Conservation (phyloP, 106 monocot genomes). For the Narthecium ossifragum region DNA sequence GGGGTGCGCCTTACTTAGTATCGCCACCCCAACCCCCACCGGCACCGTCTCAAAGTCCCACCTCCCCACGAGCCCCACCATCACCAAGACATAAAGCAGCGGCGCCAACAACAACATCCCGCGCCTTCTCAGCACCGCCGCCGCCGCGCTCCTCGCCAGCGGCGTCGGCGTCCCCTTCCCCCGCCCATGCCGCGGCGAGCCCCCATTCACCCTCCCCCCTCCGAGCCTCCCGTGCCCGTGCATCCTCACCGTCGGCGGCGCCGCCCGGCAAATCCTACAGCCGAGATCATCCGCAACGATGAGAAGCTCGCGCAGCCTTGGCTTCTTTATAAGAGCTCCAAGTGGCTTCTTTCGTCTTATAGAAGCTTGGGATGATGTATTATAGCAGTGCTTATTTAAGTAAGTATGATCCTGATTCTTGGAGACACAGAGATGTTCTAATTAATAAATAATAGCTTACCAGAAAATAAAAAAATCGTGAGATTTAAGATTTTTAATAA, state of each 20-base stretch:
- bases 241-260: not conserved
- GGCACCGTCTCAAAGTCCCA: slow-evolving; percentile 26
- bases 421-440: no score
- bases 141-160: not conserved
- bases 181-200: not conserved
- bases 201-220: not conserved
- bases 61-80: slow-evolving; percentile 43
- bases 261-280: not conserved
- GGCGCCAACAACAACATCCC: slow-evolving; percentile 49
- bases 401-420: no score
- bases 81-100: slow-evolving; percentile 45
- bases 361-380: no score
- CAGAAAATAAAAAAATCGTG: no score
- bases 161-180: not conserved
- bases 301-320: not conserved
- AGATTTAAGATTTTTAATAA: no score
- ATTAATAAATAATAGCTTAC: no score
- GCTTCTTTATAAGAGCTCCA: not conserved
- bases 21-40: slow-evolving; percentile 33
- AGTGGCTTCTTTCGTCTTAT: no score
- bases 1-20: slow-evolving; percentile 31
- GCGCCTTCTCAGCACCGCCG: slow-evolving; percentile 43
- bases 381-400: no score
- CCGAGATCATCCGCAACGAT: not conserved
- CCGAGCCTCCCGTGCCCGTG: no score